phyloP scores from a whole-genome alignment of 495 filamentous ascomycete species.

The Chaetomidium leptoderma region DNA sequence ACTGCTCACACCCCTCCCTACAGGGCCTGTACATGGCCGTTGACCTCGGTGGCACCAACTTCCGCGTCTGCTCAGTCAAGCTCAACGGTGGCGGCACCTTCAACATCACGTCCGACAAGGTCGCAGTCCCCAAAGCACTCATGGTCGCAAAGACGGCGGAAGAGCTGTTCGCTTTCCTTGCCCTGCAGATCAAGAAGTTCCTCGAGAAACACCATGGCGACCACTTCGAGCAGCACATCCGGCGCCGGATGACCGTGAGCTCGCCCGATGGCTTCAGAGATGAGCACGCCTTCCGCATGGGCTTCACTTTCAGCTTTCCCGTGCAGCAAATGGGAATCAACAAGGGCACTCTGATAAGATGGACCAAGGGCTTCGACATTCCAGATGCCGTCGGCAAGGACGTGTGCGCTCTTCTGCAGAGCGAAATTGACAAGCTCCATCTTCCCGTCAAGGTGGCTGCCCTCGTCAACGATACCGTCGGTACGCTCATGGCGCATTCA shows the following conservation, averaged over 20 bases:
- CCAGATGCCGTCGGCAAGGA: conserved; percentile 88
- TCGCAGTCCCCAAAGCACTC: conserved; percentile 79
- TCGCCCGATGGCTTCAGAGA: conserved; percentile 52
- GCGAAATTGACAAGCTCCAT: conserved; percentile 80
- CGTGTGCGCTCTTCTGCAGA: conserved; percentile 83
- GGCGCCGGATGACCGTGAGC: conserved; percentile 53
- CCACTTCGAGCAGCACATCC: conserved; percentile 70
- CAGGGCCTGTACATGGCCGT: conserved; percentile 94
- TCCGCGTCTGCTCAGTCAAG: conserved; percentile 91
- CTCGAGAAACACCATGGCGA: conserved; percentile 82
- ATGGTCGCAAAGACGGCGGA: conserved; percentile 85
- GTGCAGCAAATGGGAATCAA: conserved; percentile 93
- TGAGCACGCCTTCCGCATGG: conserved; percentile 79
- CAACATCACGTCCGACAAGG: conserved; percentile 84
- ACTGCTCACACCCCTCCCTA: conserved; percentile 14
- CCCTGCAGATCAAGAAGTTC: conserved; percentile 85
- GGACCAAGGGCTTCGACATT: conserved; percentile 99
- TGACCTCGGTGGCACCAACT: conserved; percentile 95
- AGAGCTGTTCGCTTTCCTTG: conserved; percentile 89
- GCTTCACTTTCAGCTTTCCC: conserved; percentile 97
- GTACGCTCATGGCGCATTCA: conserved; percentile 93
- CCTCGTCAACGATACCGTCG: conserved; percentile 95
- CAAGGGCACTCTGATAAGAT: conserved; percentile 84
- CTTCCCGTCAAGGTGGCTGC: conserved; percentile 91
- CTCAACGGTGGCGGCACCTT: conserved; percentile 91